Base-by-base conservation (phyloP, 148 eudicot species). In the Chenopodium suecicum region DNA sequence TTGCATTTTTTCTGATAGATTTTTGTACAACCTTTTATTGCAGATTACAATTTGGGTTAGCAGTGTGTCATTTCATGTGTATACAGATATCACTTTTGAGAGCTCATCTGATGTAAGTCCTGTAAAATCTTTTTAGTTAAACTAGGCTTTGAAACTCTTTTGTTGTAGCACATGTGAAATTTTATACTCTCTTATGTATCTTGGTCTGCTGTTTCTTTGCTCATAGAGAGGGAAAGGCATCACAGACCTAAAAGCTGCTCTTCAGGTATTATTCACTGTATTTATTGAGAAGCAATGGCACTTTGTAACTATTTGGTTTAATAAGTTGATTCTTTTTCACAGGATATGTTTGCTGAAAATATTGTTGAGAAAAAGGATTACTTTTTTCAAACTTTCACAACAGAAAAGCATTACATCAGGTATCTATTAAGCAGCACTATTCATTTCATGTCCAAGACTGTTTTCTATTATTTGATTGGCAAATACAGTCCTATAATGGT, bases 291-390 rank as follows among this genome's bases (percentile, higher is more conserved):
- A n/a, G 47, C 22, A 23, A 7, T 56, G 27, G 70, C 58, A 27
- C 19, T 46, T 74, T 23, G 50, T 11, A 71, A 66, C 48, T 44
- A 75, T 50, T 75, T 72, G 48, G 44, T 27, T 78, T 63, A 69
- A 54, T 74, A 27, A 54, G 32, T 76, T 84, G 80, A 73, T 82
- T 58, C n/a, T 78, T n/a, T 66, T 60, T 78, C 75, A 17, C 94
- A 96, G 99, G 87, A 92, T 83, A 96, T 96, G 37, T 94, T 96
- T 89, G 99, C 89, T 80, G 97, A 92, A 81, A 94, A 88, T 80
- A 86, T 94, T 81, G 86, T 96, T 20, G 97, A 96, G 86, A 83
- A 86, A 37, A 95, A 95, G 85, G 95, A 88, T 58, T 92, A 92
- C 70, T 96, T 96, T 79, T 87, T 96, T 73, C 85, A 81, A 75